These are phyloP conservation scores for Cutaneotrichosporon curvatum DNA, from an alignment of 1,284 basidiomycete species.

Conservation along the genomic window DNA sequence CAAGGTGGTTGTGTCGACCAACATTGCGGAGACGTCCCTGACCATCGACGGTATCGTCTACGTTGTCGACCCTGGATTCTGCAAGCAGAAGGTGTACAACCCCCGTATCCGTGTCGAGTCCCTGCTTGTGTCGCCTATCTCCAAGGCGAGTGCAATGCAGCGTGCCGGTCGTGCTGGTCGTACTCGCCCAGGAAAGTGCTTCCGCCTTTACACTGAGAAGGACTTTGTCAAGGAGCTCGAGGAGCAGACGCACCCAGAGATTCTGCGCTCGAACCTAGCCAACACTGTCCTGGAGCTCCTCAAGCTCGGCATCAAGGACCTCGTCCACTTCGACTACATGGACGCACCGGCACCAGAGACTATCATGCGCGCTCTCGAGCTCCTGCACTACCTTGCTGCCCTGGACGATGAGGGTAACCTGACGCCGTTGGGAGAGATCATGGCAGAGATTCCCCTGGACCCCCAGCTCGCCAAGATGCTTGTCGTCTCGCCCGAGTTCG, in stretches of 20 bases:
- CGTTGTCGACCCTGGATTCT: conserved; percentile 96
- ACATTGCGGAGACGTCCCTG: conserved; percentile 95
- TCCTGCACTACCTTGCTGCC: conserved; percentile 86
- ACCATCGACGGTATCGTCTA: conserved; percentile 99
- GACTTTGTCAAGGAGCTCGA: conserved; percentile 94
- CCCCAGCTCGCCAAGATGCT: conserved; percentile 95
- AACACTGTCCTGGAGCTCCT: conserved; percentile 92
- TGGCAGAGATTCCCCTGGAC: conserved; percentile 98
- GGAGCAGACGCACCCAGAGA: conserved; percentile 95
- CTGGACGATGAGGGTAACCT: conserved; percentile 92
- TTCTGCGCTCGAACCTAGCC: conserved; percentile 82
- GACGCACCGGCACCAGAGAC: conserved; percentile 96
- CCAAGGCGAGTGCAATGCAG: conserved; percentile 93
- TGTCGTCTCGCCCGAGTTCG: conserved; percentile 88
- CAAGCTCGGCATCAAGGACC: conserved; percentile 88
- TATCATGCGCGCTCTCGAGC: conserved; percentile 92
- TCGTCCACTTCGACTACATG: conserved; percentile 92
- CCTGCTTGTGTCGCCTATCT: conserved; percentile 87
- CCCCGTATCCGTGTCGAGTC: conserved; percentile 94
- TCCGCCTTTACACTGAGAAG: conserved; percentile 92
- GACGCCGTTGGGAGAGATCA: conserved; percentile 77
- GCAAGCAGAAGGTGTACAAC: conserved; percentile 96
- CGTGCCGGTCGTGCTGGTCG: conserved; percentile 93
- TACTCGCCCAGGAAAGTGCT: conserved; percentile 94
- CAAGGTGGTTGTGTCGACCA: conserved; percentile 92